These are phyloP conservation scores for Fibroporia radiculosa DNA, from an alignment of 768 basidiomycete species.

Conservation along the genomic window DNA sequence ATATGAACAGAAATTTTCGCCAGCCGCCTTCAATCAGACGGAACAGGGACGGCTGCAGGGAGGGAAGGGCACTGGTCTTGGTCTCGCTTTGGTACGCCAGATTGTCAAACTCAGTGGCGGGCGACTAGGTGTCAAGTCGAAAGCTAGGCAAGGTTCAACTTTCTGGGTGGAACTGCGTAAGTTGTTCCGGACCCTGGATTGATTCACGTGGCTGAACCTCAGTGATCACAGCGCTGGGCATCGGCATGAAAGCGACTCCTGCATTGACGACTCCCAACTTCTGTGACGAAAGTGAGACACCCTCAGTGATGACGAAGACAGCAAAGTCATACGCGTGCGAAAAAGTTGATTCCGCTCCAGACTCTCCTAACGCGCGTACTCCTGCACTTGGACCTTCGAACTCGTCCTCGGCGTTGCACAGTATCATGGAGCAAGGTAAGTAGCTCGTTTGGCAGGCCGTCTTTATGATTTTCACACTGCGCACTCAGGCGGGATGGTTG, in stretches of 20 bases:
- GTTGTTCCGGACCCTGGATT: conserved; percentile 14
- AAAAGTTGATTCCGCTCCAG: not conserved
- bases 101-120: conserved; percentile 46
- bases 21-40: conserved; percentile 73
- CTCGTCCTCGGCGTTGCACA: conserved; percentile 45
- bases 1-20: not conserved
- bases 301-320: not conserved
- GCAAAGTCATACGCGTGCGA: not conserved
- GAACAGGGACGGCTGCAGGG: conserved; percentile 54
- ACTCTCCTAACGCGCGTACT: not conserved
- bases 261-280: conserved; percentile 11
- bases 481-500: conserved; percentile 45
- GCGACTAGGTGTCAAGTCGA: conserved; percentile 31
- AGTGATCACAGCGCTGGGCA: conserved; percentile 43
- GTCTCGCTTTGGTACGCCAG: conserved; percentile 43
- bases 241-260: conserved; percentile 46
- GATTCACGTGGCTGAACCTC: conserved; percentile 2
- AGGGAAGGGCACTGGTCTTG: conserved; percentile 49
- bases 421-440: conserved; percentile 58
- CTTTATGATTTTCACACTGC: not conserved
- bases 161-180: conserved; percentile 82
- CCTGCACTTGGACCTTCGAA: not conserved
- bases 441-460: not conserved
- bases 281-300: not conserved
- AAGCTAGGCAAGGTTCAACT: conserved; percentile 64